Conservation (phyloP, 192 early-diverging fungal species). For the Lobosporangium transversale region DNA sequence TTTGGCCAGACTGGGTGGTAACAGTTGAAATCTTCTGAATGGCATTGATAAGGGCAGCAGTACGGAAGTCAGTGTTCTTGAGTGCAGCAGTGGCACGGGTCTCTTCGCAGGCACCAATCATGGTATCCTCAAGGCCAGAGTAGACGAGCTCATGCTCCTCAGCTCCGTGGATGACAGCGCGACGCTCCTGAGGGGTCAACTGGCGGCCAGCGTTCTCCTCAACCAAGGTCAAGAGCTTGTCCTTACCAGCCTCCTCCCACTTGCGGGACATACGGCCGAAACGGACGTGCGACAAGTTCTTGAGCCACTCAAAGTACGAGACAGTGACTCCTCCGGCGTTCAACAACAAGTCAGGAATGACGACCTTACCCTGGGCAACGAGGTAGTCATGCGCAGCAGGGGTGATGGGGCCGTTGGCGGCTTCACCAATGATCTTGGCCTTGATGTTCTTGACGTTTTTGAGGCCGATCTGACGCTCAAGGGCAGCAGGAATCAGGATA, state of each 20-base stretch:
- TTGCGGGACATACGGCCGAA: conserved; percentile 89
- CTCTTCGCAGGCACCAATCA: conserved; percentile 82
- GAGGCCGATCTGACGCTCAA: conserved; percentile 82
- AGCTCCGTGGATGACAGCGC: conserved; percentile 81
- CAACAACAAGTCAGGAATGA: conserved; percentile 81
- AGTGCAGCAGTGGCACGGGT: conserved; percentile 73
- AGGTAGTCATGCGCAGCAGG: conserved; percentile 77
- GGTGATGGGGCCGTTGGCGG: conserved; percentile 88
- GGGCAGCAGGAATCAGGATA: conserved; percentile 82
- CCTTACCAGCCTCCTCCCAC: conserved; percentile 83
- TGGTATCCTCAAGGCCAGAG: conserved; percentile 87
- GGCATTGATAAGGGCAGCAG: conserved; percentile 81
- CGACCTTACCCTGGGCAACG: conserved; percentile 65
- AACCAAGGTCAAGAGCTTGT: conserved; percentile 74
- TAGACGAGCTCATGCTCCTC: conserved; percentile 88
- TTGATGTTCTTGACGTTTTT: conserved; percentile 78
- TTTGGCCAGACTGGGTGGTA: conserved; percentile 78
- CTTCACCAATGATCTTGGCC: conserved; percentile 86
- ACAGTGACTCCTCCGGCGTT: conserved; percentile 89
- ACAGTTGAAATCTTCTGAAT: conserved; percentile 85
- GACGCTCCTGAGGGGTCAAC: conserved; percentile 76
- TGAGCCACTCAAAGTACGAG: conserved; percentile 83
- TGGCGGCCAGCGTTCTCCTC: conserved; percentile 82
- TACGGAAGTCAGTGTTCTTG: conserved; percentile 79
- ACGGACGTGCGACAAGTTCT: conserved; percentile 86